Base-by-base conservation (phyloP, 2,329 filamentous ascomycete species). In the Pestalotiopsis sp. region DNA sequence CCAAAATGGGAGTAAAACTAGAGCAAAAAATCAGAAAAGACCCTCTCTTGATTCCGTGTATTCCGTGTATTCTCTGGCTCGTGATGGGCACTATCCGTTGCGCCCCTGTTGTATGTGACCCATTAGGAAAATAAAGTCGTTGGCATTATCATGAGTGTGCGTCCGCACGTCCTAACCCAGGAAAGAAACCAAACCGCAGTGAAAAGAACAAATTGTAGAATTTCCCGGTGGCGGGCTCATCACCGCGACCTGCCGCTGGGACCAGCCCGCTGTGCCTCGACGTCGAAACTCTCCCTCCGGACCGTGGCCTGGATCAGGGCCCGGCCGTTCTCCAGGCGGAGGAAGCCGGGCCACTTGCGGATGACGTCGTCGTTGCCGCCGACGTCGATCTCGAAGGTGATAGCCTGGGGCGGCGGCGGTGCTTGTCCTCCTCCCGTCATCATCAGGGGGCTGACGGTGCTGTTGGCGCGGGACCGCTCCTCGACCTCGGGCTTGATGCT, bases 341-440 rank as follows among this genome's bases (percentile, higher is more conserved):
- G 45, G 39, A 70, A 70, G 52, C 64, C 67, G 31, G 69, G 66
- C 69, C 66, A 68, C 13, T 70, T 65, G n/a, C 60, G 31, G 36
- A 68, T 56, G 5, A 52, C 68, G 13, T 66, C 57, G 49, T 66
- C 65, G 57, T 68, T 49, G 27, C 61, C 45, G 23, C 68, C 68
- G 5, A 70, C 66, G 57, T 70, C 68, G 58, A 70, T 66, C 25
- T 70, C 68, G n/a, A 70, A 70, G 27, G 63, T 62, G 36, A 68
- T 23, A 4, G n/a, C 12, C 14, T 13, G n/a, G 12, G 63, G 45
- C 12, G 20, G 2, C 63, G 20, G 25, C 27, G 27, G 27, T 23
- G 20, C 20, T 23, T 23, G 20, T 23, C 20, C 20, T 23, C 20
- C 20, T 23, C 20, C 20, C 20, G 20, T 23, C 20, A 5, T 9